phyloP scores from a whole-genome alignment of 257 asterid species.

The Schizonepeta tenuifolia region DNA sequence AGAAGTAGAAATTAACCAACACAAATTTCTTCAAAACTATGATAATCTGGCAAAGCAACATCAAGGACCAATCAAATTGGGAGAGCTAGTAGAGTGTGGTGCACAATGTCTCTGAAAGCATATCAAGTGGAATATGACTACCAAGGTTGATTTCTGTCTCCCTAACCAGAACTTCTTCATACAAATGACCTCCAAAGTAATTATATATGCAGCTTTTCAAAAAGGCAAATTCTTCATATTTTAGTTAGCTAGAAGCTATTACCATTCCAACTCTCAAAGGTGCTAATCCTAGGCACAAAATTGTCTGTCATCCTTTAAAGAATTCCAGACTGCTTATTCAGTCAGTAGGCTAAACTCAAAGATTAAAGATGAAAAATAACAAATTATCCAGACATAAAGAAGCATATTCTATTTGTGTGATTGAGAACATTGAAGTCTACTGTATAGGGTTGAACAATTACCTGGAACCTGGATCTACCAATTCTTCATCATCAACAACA shows the following conservation, averaged over 20 bases:
- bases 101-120: slow-evolving; percentile 14
- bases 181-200: neutral
- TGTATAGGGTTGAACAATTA: slow-evolving; percentile 37
- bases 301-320: neutral
- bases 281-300: slow-evolving; percentile 21
- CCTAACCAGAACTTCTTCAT: slow-evolving; percentile 13
- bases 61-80: neutral
- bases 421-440: slow-evolving; percentile 26
- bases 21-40: slow-evolving; percentile 3
- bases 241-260: slow-evolving; percentile 14
- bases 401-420: slow-evolving; percentile 13
- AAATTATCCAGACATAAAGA: slow-evolving; percentile 12
- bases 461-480: slow-evolving; percentile 68
- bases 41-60: slow-evolving; percentile 16
- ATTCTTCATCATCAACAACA: slow-evolving; percentile 71
- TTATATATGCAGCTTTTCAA: neutral
- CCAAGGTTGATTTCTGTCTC: slow-evolving; percentile 7
- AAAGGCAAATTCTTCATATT: slow-evolving; percentile 4
- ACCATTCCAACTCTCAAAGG: neutral
- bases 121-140: slow-evolving; percentile 12
- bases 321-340: neutral
- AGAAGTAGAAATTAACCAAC: neutral
- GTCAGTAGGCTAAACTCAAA: neutral
- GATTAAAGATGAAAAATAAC: neutral
- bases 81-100: slow-evolving; percentile 11